Evolutionary conservation across 208 protist species (phyloP).

Genomic region (Trypanosoma boissoni): DNA sequence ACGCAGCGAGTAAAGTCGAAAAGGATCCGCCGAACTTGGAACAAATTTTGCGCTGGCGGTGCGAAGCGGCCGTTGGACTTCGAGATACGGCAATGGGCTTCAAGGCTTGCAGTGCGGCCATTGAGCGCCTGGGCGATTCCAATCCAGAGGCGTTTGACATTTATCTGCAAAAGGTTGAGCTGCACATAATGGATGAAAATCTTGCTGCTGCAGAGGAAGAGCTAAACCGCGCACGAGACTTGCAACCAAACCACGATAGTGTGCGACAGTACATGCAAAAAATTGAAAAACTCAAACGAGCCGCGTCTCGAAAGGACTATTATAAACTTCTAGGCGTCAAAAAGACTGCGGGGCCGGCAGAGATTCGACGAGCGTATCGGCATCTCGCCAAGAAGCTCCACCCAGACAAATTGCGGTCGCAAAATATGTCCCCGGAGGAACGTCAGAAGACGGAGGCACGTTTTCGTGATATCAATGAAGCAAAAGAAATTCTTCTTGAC

Average conservation of each 20-base stretch:
- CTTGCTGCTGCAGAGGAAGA: conserved; percentile 51
- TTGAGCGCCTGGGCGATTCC: conserved; percentile 39
- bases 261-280: conserved; percentile 39
- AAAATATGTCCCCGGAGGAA: conserved; percentile 63
- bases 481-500: conserved; percentile 88
- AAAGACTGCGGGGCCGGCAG: conserved; percentile 65
- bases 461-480: conserved; percentile 91
- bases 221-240: conserved; percentile 21
- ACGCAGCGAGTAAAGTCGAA: conserved; percentile 42
- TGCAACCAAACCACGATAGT: conserved; percentile 30
- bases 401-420: conserved; percentile 85
- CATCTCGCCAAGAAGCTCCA: conserved; percentile 86
- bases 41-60: conserved; percentile 72
- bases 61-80: conserved; percentile 62
- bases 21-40: conserved; percentile 56
- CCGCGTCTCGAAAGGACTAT: conserved; percentile 80
- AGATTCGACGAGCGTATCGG: conserved; percentile 91
- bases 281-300: conserved; percentile 58
- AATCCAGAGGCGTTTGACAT: conserved; percentile 45
- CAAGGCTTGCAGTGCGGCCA: conserved; percentile 37
- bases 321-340: conserved; percentile 91
- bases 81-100: conserved; percentile 55
- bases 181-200: conserved; percentile 81
- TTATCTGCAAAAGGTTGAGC: conserved; percentile 60
- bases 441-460: conserved; percentile 61